phyloP scores from a whole-genome alignment of 2,329 filamentous ascomycete species.

The Didymella pomorum region DNA sequence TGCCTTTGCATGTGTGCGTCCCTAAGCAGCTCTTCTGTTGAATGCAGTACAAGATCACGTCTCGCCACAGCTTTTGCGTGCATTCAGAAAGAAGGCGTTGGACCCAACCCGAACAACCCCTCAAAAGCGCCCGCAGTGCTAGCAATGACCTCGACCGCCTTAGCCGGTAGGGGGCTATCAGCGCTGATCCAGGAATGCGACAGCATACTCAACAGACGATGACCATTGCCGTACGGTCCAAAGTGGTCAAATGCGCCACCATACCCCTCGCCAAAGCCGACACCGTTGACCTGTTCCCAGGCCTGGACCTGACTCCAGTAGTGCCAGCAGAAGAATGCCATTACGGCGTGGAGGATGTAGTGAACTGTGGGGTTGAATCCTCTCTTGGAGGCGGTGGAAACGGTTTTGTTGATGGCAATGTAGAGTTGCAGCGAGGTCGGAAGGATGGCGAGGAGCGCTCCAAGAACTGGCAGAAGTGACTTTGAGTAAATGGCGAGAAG shows the following conservation, averaged over 20 bases:
- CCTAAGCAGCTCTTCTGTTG: neutral
- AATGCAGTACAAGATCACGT: neutral
- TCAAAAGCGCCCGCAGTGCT: neutral
- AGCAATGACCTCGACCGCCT: neutral
- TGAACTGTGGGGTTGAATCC: neutral
- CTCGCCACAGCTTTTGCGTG: neutral
- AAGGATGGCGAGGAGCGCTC: neutral
- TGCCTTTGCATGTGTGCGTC: neutral
- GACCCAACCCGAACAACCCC: neutral
- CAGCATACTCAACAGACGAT: neutral
- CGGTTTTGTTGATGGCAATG: neutral
- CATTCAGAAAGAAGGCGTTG: neutral
- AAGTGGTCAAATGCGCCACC: neutral
- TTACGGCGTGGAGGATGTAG: neutral
- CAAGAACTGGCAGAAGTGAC: neutral
- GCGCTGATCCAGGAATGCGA: neutral
- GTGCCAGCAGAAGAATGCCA: neutral
- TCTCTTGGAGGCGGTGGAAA: neutral
- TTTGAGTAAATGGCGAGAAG: neutral
- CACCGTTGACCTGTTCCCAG: slow-evolving; percentile 12
- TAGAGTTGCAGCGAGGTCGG: neutral
- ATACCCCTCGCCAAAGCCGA: slow-evolving; percentile 8
- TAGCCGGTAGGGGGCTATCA: neutral
- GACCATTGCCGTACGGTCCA: slow-evolving; percentile 1
- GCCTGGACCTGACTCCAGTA: neutral